phyloP scores from a whole-genome alignment of 805 yeast species.

The Ogataea pignaliae region DNA sequence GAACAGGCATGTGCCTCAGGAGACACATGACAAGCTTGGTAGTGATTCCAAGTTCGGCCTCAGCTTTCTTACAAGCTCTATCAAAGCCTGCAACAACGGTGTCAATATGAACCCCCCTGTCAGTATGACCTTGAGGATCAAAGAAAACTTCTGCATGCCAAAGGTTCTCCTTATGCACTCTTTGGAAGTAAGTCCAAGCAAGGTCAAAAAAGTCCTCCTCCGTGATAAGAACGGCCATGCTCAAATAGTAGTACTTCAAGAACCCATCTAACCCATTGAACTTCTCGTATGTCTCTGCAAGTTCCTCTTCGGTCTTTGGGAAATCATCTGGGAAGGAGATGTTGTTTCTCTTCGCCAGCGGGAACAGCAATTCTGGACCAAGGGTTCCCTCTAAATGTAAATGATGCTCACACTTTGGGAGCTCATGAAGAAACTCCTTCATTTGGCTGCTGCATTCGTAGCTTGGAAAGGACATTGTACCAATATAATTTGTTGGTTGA shows the following conservation, averaged over 20 bases:
- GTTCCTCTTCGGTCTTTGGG: constrained; percentile 52
- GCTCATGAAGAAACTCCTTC: constrained; percentile 50
- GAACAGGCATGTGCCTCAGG: constrained; percentile 64
- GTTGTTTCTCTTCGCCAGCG: constrained; percentile 57
- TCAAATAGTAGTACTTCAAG: constrained; percentile 70
- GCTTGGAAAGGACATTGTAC: not conserved
- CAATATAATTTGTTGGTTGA: no score
- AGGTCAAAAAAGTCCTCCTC: constrained; percentile 70
- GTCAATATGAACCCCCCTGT: constrained; percentile 54
- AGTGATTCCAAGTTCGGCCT: constrained; percentile 51
- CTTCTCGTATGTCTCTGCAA: constrained; percentile 49
- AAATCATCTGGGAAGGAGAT: constrained; percentile 56
- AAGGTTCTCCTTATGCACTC: constrained; percentile 52
- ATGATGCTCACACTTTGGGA: constrained; percentile 84
- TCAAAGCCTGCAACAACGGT: constrained; percentile 60
- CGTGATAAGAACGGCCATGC: constrained; percentile 61
- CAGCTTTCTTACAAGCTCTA: constrained; percentile 60
- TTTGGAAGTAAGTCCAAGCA: constrained; percentile 62
- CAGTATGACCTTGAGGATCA: constrained; percentile 79
- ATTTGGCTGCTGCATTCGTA: constrained; percentile 31
- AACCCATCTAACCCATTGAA: constrained; percentile 71
- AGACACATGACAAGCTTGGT: constrained; percentile 74
- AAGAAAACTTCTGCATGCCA: constrained; percentile 69
- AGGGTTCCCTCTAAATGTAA: constrained; percentile 77
- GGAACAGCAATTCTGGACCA: constrained; percentile 63